Evolutionary conservation across 345 rosid species (phyloP).

Genomic region (Bruguiera sexangula): DNA sequence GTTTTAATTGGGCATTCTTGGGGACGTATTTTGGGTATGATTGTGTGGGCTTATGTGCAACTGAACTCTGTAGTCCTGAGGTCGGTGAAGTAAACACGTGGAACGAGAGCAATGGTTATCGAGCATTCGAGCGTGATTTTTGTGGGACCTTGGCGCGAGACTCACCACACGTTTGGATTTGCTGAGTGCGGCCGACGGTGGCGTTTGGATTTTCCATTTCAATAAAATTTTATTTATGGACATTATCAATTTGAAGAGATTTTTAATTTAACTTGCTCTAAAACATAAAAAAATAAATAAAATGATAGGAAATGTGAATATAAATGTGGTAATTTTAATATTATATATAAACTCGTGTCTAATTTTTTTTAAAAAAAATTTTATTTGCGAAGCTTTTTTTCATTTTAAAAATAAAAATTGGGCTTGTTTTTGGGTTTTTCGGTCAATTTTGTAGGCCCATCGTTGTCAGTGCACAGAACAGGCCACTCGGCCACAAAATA

Average conservation of each 20-base stretch:
- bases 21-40: not conserved
- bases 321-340: too few relatives aligned
- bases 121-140: not conserved
- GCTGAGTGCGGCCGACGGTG: not conserved
- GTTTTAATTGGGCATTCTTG: not conserved
- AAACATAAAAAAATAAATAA: too few relatives aligned
- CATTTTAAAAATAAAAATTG: not conserved
- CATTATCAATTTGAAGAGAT: too few relatives aligned
- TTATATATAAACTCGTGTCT: too few relatives aligned
- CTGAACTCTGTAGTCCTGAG: not conserved
- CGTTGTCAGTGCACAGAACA: not conserved
- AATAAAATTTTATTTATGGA: too few relatives aligned
- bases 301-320: too few relatives aligned
- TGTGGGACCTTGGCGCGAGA: not conserved
- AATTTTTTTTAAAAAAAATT: too few relatives aligned
- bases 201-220: not conserved
- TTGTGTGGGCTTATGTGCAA: not conserved
- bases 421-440: constrained; percentile 1
- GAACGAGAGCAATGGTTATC: not conserved
- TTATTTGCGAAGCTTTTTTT: too few relatives aligned
- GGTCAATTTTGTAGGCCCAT: not conserved
- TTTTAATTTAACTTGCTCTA: too few relatives aligned
- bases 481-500: not conserved
- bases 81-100: constrained; percentile 6
- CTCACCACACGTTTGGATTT: constrained; percentile 1